These are phyloP conservation scores for Ambrosia hybrid DNA, from an alignment of 140 eudicot genomes.

Conservation along the genomic window DNA sequence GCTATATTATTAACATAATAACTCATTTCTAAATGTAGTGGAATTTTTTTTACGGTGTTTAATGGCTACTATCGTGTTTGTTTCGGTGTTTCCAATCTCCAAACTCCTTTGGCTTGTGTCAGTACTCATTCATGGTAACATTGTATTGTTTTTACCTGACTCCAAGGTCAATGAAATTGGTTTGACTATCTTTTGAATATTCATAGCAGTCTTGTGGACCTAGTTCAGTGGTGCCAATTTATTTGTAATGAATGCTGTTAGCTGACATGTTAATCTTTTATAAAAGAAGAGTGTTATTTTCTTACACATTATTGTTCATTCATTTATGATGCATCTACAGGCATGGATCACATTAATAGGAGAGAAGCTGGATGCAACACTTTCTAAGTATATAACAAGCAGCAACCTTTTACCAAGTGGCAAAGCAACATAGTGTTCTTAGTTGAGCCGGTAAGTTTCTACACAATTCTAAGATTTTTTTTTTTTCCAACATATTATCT, in stretches of 20 bases:
- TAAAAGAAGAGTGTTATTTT: not conserved
- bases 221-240: constrained; percentile 1
- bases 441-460: constrained; percentile 17
- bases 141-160: constrained; percentile 15
- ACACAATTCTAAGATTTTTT: not conserved
- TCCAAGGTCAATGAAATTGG: not conserved
- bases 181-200: not conserved
- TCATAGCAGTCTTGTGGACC: constrained; percentile 1
- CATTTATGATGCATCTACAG: constrained; percentile 37
- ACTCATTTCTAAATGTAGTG: not conserved
- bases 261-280: not conserved
- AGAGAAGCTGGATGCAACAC: constrained; percentile 89
- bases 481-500: not conserved
- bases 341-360: constrained; percentile 93
- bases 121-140: not conserved
- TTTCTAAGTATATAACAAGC: constrained; percentile 47
- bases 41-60: not conserved
- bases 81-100: not conserved
- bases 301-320: not conserved
- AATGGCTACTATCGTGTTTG: not conserved
- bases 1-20: constrained; percentile 3
- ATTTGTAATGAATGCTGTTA: not conserved
- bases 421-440: constrained; percentile 28
- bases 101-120: not conserved
- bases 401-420: constrained; percentile 29